Evolutionary conservation across 768 basidiomycete species (phyloP).

Genomic region (Trametes cinnabarina): DNA sequence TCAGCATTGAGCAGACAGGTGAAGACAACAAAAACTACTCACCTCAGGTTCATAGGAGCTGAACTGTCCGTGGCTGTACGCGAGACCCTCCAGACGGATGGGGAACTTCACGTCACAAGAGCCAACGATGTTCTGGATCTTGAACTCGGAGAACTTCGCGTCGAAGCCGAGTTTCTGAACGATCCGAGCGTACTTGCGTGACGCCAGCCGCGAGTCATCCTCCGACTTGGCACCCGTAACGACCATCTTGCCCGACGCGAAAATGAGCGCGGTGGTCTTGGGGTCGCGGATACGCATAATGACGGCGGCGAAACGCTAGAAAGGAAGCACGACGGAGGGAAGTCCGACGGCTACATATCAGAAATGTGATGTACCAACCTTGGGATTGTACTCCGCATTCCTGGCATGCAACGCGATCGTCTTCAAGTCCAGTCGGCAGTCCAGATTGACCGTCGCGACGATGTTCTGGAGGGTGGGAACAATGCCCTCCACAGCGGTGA

Average conservation of each 20-base stretch:
- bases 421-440: constrained; percentile 95
- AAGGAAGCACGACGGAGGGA: constrained; percentile 52
- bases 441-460: constrained; percentile 97
- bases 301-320: constrained; percentile 98
- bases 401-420: constrained; percentile 97
- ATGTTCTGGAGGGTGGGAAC: constrained; percentile 99
- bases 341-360: constrained; percentile 56
- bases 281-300: constrained; percentile 99
- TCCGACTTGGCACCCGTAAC: constrained; percentile 99
- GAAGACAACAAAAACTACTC: constrained; percentile 25
- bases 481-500: constrained; percentile 95
- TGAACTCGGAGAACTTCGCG: constrained; percentile 99
- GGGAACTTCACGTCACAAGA: constrained; percentile 99
- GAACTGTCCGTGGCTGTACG: constrained; percentile 97
- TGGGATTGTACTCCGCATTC: constrained; percentile 99
- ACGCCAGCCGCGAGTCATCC: constrained; percentile 94
- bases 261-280: constrained; percentile 98
- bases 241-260: constrained; percentile 99
- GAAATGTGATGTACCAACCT: constrained; percentile 72
- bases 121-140: constrained; percentile 99
- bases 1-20: neutral
- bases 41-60: constrained; percentile 98
- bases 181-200: constrained; percentile 98
- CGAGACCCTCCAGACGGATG: constrained; percentile 94
- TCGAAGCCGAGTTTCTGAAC: constrained; percentile 99